phyloP scores from a whole-genome alignment of 2,329 filamentous ascomycete genomes.

The Neopestalotiopsis rosae region DNA sequence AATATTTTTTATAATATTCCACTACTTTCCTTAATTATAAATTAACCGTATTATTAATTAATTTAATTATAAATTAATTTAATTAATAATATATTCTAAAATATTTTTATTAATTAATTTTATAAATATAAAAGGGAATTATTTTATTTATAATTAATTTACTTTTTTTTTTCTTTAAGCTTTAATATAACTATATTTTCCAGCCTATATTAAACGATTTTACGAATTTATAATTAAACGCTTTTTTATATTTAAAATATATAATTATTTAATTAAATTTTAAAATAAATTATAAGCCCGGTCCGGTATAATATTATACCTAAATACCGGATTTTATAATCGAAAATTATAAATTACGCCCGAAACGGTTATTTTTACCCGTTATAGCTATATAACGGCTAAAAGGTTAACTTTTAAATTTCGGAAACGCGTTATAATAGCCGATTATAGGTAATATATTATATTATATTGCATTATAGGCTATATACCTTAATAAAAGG shows the following conservation, averaged over 20 bases:
- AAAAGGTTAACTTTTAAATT: too few species aligned
- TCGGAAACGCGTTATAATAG: too few species aligned
- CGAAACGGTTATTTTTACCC: too few species aligned
- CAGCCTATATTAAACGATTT: too few species aligned
- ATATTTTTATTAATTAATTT: neutral
- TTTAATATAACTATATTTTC: neutral
- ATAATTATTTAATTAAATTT: neutral
- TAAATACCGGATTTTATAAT: too few species aligned
- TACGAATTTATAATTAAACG: neutral
- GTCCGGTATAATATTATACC: too few species aligned
- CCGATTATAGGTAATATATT: too few species aligned
- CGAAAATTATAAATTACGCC: too few species aligned
- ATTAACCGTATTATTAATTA: neutral
- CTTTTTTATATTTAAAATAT: slow-evolving; percentile 11
- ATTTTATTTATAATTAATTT: neutral
- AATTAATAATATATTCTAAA: slow-evolving; percentile 2
- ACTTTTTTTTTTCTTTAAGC: neutral
- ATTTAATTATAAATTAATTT: too few species aligned
- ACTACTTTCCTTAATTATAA: neutral
- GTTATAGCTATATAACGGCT: too few species aligned
- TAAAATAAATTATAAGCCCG: slow-evolving; percentile 7
- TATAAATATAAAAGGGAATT: neutral
- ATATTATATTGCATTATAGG: too few species aligned
- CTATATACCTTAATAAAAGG: too few species aligned
- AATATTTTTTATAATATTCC: neutral